Conservation (phyloP, 352 stramenopile genomes). For the Pythium chondricola region DNA sequence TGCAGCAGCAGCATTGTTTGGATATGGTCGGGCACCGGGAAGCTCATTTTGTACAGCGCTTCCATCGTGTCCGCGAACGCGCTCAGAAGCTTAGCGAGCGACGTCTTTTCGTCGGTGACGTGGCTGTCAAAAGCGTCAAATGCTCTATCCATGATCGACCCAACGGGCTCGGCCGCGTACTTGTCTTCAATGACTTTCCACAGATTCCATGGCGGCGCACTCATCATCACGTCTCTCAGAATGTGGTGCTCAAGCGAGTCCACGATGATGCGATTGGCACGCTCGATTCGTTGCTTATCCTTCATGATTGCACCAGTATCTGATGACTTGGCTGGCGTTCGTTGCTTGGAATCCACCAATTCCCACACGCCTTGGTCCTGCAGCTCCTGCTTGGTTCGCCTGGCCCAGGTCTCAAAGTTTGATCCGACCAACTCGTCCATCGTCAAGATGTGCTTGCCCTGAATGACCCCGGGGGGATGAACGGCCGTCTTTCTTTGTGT, state of each 20-base stretch:
- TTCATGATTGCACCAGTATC: too few relatives aligned
- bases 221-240: constrained; percentile 16
- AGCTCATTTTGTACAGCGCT: constrained; percentile 8
- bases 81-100: constrained; percentile 1
- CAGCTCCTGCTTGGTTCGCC: neutral
- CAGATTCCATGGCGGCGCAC: constrained; percentile 9
- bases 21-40: constrained; percentile 10
- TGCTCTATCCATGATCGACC: constrained; percentile 16
- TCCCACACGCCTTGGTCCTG: constrained; percentile 7
- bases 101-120: constrained; percentile 1
- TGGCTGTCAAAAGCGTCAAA: constrained; percentile 15
- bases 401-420: constrained; percentile 8
- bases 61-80: constrained; percentile 5
- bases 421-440: constrained; percentile 10
- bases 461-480: neutral
- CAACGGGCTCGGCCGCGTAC: constrained; percentile 11
- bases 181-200: constrained; percentile 11
- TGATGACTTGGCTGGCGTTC: constrained; percentile 1
- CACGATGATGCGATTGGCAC: constrained; percentile 9
- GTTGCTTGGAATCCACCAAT: neutral
- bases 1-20: constrained; percentile 13
- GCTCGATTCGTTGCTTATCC: neutral
- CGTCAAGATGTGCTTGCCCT: too few relatives aligned
- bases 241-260: constrained; percentile 17
- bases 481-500: neutral